A percentile compares a stretch with the other conserved stretches of the same genome.
These are phyloP conservation scores for Diaporthe nobilis DNA, from an alignment of 2,329 filamentous ascomycete species.

Conservation along the genomic window DNA sequence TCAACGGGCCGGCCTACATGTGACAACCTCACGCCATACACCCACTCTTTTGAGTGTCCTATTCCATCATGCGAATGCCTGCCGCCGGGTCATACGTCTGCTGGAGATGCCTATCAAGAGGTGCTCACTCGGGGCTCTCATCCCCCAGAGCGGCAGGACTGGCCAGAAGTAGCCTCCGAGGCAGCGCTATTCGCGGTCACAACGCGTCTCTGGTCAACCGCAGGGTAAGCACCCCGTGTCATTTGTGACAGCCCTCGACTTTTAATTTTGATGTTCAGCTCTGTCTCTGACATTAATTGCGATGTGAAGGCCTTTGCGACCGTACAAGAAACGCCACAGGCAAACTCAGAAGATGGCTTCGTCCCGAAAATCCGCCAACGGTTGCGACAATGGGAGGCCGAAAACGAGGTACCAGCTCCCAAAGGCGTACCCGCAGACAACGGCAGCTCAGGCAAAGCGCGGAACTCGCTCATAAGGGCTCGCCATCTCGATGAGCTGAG, in stretches of 20 bases:
- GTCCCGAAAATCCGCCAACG: constrained; percentile 54
- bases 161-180: constrained; percentile 25
- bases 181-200: not conserved
- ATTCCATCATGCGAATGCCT: constrained; percentile 50
- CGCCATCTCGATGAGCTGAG: constrained; percentile 49
- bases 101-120: constrained; percentile 48
- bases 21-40: not conserved
- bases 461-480: constrained; percentile 55
- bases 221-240: constrained; percentile 13
- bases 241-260: constrained; percentile 8
- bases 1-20: not conserved
- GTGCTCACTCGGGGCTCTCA: constrained; percentile 4
- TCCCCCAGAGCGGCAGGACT: constrained; percentile 10
- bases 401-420: constrained; percentile 50
- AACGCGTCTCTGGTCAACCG: constrained; percentile 16
- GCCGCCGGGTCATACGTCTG: constrained; percentile 50
- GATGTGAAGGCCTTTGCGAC: constrained; percentile 30
- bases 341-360: not conserved
- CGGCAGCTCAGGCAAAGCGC: constrained; percentile 46
- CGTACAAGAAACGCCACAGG: constrained; percentile 25
- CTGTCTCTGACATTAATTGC: not conserved
- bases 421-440: constrained; percentile 48
- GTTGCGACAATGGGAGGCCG: constrained; percentile 58
- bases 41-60: not conserved
- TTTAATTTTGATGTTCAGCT: not conserved